Evolutionary conservation across 495 filamentous ascomycete genomes (phyloP).

Genomic region (Annulohypoxylon maeteangense): DNA sequence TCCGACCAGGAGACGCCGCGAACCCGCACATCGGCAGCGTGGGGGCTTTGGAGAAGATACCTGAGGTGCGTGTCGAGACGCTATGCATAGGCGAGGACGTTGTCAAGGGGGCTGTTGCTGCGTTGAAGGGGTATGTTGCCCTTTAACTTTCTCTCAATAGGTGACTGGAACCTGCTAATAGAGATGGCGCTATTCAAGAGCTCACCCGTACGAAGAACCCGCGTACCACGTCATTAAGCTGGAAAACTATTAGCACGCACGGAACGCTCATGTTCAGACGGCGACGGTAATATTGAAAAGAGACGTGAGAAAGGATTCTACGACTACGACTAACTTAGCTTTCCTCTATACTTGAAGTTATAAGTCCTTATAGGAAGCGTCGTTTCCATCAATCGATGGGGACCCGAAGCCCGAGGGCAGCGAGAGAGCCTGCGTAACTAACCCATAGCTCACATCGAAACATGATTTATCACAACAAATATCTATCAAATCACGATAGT

Average conservation of each 20-base stretch:
- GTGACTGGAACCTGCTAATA: neutral
- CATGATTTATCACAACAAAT: neutral
- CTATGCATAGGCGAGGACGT: constrained; percentile 60
- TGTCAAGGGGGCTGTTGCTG: constrained; percentile 59
- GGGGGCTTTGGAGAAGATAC: constrained; percentile 60
- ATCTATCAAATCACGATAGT: neutral
- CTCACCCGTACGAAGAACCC: constrained; percentile 77
- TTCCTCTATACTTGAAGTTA: neutral
- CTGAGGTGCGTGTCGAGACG: constrained; percentile 66
- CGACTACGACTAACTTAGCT: neutral
- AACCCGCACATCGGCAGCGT: constrained; percentile 68
- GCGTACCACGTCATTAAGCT: constrained; percentile 77
- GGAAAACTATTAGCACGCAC: constrained; percentile 64
- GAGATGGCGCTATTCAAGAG: constrained; percentile 44
- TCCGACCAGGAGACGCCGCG: constrained; percentile 57
- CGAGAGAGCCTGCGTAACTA: neutral
- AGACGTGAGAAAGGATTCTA: neutral
- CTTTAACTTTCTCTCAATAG: neutral
- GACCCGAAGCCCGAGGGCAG: neutral
- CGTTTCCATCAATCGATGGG: neutral
- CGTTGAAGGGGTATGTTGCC: constrained; percentile 72
- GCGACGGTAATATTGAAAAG: neutral
- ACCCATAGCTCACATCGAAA: neutral
- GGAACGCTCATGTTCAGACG: neutral
- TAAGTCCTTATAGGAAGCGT: neutral